Conservation (phyloP, 1,139 yeast genomes). For the Debaryomyces sp. region DNA sequence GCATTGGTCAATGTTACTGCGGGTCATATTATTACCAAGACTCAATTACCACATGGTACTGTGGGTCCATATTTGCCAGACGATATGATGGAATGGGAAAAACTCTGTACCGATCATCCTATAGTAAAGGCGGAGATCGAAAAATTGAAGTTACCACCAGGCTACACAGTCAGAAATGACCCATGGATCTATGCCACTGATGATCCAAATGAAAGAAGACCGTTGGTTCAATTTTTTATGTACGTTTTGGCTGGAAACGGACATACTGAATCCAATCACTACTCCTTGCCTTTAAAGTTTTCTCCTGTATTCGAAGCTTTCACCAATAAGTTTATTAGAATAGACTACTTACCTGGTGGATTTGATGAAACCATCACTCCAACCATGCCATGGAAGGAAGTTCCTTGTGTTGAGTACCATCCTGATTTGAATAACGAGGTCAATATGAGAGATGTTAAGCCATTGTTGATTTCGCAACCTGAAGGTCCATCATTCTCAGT, state of each 20-base stretch:
- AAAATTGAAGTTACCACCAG: conserved; percentile 61
- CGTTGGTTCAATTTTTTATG: conserved; percentile 75
- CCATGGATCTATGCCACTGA: conserved; percentile 94
- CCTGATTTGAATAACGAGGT: conserved; percentile 69
- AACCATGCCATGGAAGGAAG: conserved; percentile 62
- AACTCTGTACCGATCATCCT: conserved; percentile 56
- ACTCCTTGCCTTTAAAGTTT: conserved; percentile 80
- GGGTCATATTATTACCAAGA: conserved; percentile 64
- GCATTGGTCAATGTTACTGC: conserved; percentile 69
- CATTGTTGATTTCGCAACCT: conserved; percentile 76
- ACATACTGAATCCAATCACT: conserved; percentile 81
- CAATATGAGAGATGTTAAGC: conserved; percentile 63
- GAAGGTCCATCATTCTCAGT: conserved; percentile 83
- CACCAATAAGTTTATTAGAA: conserved; percentile 66
- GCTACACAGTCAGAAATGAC: conserved; percentile 63
- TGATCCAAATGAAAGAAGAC: conserved; percentile 58
- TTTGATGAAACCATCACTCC: conserved; percentile 64
- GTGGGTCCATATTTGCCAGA: conserved; percentile 78
- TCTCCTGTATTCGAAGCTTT: conserved; percentile 79
- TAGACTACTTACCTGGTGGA: conserved; percentile 79
- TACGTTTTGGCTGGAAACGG: conserved; percentile 69
- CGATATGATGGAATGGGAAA: conserved; percentile 63
- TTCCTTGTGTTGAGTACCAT: conserved; percentile 69
- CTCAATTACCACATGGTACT: conserved; percentile 59
- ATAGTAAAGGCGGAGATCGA: conserved; percentile 60